Conservation (phyloP, 2,329 filamentous ascomycete genomes). For the Ilyonectria mors-panacis region DNA sequence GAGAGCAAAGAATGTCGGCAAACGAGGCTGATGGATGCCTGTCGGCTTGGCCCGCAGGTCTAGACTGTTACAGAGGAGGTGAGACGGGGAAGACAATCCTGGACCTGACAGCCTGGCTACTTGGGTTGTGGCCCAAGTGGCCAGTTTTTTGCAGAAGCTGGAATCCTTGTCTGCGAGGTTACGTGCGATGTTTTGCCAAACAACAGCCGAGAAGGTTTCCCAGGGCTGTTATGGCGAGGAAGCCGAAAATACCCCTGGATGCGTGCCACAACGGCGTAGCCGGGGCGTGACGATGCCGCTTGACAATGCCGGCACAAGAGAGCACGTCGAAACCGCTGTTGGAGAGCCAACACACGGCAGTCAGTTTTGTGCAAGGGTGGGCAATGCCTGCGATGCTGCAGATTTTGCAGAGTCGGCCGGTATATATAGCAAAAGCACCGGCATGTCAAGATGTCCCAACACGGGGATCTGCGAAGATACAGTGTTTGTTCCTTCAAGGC, state of each 20-base stretch:
- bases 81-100: conserved; percentile 10
- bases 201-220: conserved; percentile 11
- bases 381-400: not conserved
- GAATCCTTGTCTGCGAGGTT: conserved; percentile 14
- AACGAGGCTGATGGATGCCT: conserved; percentile 2
- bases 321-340: not conserved
- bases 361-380: not conserved
- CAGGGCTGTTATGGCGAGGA: not conserved
- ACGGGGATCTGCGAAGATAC: not conserved
- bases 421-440: conserved; percentile 5
- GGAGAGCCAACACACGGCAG: not conserved
- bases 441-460: not conserved
- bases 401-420: conserved; percentile 7
- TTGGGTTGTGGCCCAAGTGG: not conserved
- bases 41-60: conserved; percentile 9
- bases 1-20: not conserved
- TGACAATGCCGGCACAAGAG: conserved; percentile 11
- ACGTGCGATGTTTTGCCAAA: conserved; percentile 5
- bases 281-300: not conserved
- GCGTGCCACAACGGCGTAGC: not conserved
- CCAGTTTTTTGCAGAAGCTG: conserved; percentile 4
- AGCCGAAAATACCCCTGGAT: not conserved
- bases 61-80: conserved; percentile 24
- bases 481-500: not conserved
- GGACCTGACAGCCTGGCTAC: conserved; percentile 12